Evolutionary conservation across 2,329 filamentous ascomycete species (phyloP).

Genomic region (Aspergillus carbonarius): DNA sequence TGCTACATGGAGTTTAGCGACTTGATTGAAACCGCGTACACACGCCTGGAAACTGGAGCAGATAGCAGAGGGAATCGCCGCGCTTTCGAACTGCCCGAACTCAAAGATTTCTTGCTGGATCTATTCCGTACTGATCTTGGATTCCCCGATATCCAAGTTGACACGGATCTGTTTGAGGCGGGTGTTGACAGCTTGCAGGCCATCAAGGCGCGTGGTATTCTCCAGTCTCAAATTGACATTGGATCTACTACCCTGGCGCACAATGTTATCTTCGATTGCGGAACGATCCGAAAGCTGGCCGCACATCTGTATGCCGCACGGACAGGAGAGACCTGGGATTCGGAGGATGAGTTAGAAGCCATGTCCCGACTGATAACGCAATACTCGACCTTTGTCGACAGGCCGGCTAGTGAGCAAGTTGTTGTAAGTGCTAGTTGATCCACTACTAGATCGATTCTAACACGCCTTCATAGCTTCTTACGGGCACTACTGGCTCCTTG

Average conservation of each 20-base stretch:
- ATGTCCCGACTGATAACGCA: conserved; percentile 51
- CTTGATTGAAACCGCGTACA: conserved; percentile 50
- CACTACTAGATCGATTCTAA: neutral
- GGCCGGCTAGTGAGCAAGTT: conserved; percentile 27
- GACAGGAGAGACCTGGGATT: conserved; percentile 34
- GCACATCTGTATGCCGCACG: conserved; percentile 47
- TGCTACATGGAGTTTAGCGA: conserved; percentile 51
- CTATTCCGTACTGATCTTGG: conserved; percentile 24
- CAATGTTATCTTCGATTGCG: conserved; percentile 61
- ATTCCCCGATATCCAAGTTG: conserved; percentile 25
- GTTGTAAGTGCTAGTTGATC: conserved; percentile 9
- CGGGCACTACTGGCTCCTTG: conserved; percentile 65
- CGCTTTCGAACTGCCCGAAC: neutral
- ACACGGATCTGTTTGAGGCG: conserved; percentile 58
- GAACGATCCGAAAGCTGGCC: conserved; percentile 50
- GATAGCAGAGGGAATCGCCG: conserved; percentile 13
- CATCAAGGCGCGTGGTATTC: conserved; percentile 54
- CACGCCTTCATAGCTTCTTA: conserved; percentile 49
- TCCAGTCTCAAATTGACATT: conserved; percentile 54
- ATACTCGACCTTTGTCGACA: conserved; percentile 40
- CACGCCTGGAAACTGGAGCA: conserved; percentile 43
- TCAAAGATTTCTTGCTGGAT: conserved; percentile 47
- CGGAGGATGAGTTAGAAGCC: conserved; percentile 41
- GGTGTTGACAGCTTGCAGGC: conserved; percentile 62
- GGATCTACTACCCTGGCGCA: conserved; percentile 50